Conservation (phyloP, 345 rosid species). For the Citrus sinensis region DNA sequence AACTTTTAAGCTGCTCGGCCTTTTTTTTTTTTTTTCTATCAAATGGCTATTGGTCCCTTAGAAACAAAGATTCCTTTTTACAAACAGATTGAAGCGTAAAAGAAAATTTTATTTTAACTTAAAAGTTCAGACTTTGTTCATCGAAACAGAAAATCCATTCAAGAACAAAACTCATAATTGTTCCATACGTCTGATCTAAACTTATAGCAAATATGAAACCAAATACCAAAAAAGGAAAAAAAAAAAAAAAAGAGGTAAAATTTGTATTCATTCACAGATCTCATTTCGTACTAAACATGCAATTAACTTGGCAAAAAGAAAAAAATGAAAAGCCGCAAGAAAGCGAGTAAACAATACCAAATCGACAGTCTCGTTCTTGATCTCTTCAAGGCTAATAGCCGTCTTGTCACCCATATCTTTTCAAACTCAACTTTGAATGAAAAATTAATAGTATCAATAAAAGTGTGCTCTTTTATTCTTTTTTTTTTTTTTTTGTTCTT, state of each 20-base stretch:
- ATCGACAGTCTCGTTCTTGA: constrained; percentile 78
- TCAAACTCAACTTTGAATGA: background rate
- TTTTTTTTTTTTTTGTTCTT: background rate
- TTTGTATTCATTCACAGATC: background rate
- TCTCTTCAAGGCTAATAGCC: constrained; percentile 49
- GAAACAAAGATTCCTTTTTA: background rate
- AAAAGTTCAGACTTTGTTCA: background rate
- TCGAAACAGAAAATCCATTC: background rate
- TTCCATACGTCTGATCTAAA: background rate
- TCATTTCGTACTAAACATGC: background rate
- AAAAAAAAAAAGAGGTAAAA: background rate
- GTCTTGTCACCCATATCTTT: constrained; percentile 23
- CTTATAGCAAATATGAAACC: background rate
- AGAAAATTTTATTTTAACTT: background rate
- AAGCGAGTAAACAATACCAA: constrained; percentile 32
- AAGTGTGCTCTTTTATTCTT: background rate
- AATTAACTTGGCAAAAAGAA: background rate
- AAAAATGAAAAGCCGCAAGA: background rate
- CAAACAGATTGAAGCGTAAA: no score
- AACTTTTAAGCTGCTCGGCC: background rate
- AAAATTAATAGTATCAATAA: background rate
- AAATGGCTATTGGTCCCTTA: background rate
- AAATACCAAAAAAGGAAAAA: background rate
- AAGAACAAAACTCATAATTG: background rate
- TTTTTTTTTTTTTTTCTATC: background rate